Base-by-base conservation (phyloP, 176 grass and related monocot genomes). In the Oropetium thomaeum region DNA sequence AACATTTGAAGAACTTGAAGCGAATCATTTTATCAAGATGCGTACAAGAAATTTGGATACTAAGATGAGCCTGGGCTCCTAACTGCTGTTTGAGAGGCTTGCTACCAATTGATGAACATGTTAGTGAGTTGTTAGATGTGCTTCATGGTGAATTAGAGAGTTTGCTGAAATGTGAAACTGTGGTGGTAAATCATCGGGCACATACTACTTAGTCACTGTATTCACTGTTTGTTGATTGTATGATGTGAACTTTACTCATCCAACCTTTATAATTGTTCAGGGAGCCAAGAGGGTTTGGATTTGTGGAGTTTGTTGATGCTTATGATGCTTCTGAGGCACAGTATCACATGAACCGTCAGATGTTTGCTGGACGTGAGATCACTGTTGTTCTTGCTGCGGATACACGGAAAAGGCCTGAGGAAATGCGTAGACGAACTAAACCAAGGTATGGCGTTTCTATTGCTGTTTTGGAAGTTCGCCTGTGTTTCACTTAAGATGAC, bases 261-360 rank as follows among this genome's bases (percentile, higher is more conserved):
- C 11, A 32, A 15, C 10, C 62, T 41, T 70, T 75, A 7, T 75
- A 7, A 67, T 30, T 22, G 40, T 81, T 79, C 44, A 97, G 94
- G 77, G 83, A 91, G 38, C 88, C 94, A 28, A 89, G 90, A 43
- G 94, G 90, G 5, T 93, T 97, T 85, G 94, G 83, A 63, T 97
- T 97, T 67, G 81, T 97, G 49, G 88, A 97, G 65, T 97, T 89
- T 74, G 84, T 83, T 71, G 90, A 93, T 44, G 71, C 88, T 55
- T 80, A 37, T 78, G 94, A 93, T 37, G 94, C 94, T 55, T 89
- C 88, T 62, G 86, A 93, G 60, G 94, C 94, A 1, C 90, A 87
- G 37, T 89, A 89, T 82, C 90, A 81, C 79, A 93, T 97, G 95
- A 92, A 93, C 75, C 81, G 51, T 43, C 82, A 83, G 81, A 60